phyloP scores from a whole-genome alignment of 305 asterid genomes.

The Fraxinus greggii region DNA sequence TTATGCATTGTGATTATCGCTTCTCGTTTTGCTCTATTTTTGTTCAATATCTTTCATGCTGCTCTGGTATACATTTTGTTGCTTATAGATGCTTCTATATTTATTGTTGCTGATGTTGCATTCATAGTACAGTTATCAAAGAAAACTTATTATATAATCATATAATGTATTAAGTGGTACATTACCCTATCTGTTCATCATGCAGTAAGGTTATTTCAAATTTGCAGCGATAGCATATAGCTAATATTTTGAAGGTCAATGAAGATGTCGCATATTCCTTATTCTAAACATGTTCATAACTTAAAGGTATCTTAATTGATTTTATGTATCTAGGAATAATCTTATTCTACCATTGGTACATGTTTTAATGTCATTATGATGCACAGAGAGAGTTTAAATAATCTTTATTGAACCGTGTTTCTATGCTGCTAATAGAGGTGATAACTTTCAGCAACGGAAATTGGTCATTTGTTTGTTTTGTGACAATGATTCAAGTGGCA shows the following conservation, averaged over 20 bases:
- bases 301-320: not conserved
- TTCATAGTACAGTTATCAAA: not conserved
- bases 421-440: not conserved
- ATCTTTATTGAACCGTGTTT: not conserved
- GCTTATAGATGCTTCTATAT: not conserved
- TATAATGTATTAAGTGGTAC: not conserved
- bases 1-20: constrained; percentile 16
- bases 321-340: not conserved
- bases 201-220: not conserved
- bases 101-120: not conserved
- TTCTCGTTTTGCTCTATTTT: not conserved
- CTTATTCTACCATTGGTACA: not conserved
- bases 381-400: not conserved
- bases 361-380: not conserved
- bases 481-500: not conserved
- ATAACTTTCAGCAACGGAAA: not conserved
- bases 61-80: not conserved
- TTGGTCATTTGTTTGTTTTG: not conserved
- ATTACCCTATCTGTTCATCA: not conserved
- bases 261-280: not conserved
- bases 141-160: not conserved
- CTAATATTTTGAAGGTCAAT: not conserved
- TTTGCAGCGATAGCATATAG: not conserved
- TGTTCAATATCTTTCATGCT: not conserved
- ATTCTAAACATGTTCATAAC: not conserved